These are phyloP conservation scores for Calocybe gambosa DNA, from an alignment of 1,284 basidiomycete species.

Conservation along the genomic window DNA sequence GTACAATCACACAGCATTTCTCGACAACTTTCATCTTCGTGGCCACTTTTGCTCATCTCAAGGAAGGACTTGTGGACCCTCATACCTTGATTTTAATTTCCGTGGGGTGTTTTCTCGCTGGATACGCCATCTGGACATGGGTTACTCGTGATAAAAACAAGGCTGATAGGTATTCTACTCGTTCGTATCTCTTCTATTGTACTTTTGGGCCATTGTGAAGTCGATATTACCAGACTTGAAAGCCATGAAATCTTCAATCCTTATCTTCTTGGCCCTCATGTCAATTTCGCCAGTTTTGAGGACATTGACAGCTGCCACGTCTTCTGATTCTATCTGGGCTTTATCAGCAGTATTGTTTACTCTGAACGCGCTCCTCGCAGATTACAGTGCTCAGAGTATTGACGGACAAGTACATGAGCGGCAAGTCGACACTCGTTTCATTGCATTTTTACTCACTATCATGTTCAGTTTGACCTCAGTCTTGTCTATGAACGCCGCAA, in stretches of 20 bases:
- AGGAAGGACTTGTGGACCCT: constrained; percentile 59
- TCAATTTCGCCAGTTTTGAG: constrained; percentile 88
- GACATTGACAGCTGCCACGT: constrained; percentile 91
- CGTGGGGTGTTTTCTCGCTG: constrained; percentile 50
- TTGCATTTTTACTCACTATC: constrained; percentile 37
- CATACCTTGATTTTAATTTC: constrained; percentile 66
- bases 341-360: constrained; percentile 49
- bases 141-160: constrained; percentile 30
- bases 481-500: constrained; percentile 90
- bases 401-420: constrained; percentile 41
- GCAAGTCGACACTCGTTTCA: constrained; percentile 20
- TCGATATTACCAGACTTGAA: constrained; percentile 48
- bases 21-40: constrained; percentile 80
- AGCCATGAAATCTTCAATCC: constrained; percentile 66
- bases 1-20: constrained; percentile 82
- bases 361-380: constrained; percentile 41
- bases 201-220: background rate
- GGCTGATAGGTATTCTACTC: constrained; percentile 22
- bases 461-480: constrained; percentile 76
- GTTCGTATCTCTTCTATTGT: constrained; percentile 22
- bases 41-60: constrained; percentile 70
- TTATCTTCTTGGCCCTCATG: constrained; percentile 85
- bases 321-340: constrained; percentile 96
- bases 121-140: constrained; percentile 61
- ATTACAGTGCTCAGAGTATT: constrained; percentile 45